Conservation (phyloP, 1,139 yeast species). For the Sugiyamaella pinicola region DNA sequence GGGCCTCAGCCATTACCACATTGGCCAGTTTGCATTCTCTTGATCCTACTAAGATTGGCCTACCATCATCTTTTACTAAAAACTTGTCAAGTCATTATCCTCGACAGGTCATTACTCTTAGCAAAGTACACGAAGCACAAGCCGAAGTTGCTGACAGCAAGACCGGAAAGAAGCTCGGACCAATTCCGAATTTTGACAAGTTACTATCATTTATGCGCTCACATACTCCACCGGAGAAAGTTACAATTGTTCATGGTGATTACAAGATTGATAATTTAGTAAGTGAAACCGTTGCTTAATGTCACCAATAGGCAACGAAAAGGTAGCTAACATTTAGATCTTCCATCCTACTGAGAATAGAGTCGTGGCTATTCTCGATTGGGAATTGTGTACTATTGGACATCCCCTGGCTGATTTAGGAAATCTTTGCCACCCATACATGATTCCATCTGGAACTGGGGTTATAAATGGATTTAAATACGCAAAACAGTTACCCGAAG, state of each 20-base stretch:
- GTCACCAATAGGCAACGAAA: too few species aligned
- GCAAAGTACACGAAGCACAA: conserved; percentile 54
- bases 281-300: neutral
- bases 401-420: conserved; percentile 68
- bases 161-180: conserved; percentile 48
- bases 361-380: conserved; percentile 63
- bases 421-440: conserved; percentile 61
- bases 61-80: conserved; percentile 49
- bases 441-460: conserved; percentile 45
- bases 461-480: conserved; percentile 20
- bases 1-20: conserved; percentile 57
- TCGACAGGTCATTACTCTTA: conserved; percentile 57
- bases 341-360: conserved; percentile 54
- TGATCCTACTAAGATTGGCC: conserved; percentile 50
- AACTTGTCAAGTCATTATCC: conserved; percentile 52
- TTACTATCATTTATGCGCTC: conserved; percentile 52
- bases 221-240: conserved; percentile 53
- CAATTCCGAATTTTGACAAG: conserved; percentile 53
- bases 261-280: conserved; percentile 63
- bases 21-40: conserved; percentile 56
- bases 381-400: conserved; percentile 72
- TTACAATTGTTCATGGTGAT: conserved; percentile 65
- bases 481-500: conserved; percentile 29
- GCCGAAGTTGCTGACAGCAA: conserved; percentile 38
- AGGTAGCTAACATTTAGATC: conserved; percentile 35